These are phyloP conservation scores for Daldinia loculata DNA, from an alignment of 495 filamentous ascomycete genomes.

Conservation along the genomic window DNA sequence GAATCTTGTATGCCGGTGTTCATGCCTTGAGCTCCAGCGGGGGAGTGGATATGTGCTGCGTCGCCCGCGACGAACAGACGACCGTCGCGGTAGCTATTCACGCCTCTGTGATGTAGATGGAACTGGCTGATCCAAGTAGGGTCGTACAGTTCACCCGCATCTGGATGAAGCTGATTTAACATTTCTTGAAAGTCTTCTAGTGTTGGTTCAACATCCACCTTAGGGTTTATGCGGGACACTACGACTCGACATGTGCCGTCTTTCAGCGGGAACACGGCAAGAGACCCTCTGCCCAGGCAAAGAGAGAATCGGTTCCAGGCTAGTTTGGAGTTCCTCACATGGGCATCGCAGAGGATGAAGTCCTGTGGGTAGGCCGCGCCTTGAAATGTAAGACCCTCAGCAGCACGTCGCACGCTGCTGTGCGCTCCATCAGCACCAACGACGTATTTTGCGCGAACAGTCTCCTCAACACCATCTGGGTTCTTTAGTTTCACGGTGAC, in stretches of 20 bases:
- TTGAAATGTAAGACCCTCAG: constrained; percentile 49
- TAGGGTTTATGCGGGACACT: constrained; percentile 25
- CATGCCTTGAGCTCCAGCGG: constrained; percentile 66
- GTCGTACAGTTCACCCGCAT: constrained; percentile 46
- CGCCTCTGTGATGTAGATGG: constrained; percentile 50
- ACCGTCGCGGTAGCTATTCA: constrained; percentile 48
- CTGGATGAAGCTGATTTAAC: constrained; percentile 30
- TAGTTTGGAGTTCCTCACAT: constrained; percentile 27
- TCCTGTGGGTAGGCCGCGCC: constrained; percentile 54
- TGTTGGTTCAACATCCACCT: constrained; percentile 8
- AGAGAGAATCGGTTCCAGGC: constrained; percentile 36
- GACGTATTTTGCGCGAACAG: constrained; percentile 51
- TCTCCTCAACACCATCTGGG: constrained; percentile 33
- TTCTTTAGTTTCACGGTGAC: constrained; percentile 46
- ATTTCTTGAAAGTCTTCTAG: constrained; percentile 33
- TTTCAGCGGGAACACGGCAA: constrained; percentile 36
- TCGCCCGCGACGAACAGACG: constrained; percentile 64
- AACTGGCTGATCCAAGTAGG: constrained; percentile 52
- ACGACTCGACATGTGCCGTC: constrained; percentile 38
- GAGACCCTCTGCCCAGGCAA: constrained; percentile 32
- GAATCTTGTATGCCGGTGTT: constrained; percentile 68
- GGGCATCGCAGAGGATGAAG: constrained; percentile 57
- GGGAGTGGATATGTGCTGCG: constrained; percentile 66
- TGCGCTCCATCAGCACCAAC: constrained; percentile 59
- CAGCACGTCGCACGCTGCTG: constrained; percentile 51